Base-by-base conservation (phyloP, 2,329 filamentous ascomycete species). In the Hirsutella minnesotensis region DNA sequence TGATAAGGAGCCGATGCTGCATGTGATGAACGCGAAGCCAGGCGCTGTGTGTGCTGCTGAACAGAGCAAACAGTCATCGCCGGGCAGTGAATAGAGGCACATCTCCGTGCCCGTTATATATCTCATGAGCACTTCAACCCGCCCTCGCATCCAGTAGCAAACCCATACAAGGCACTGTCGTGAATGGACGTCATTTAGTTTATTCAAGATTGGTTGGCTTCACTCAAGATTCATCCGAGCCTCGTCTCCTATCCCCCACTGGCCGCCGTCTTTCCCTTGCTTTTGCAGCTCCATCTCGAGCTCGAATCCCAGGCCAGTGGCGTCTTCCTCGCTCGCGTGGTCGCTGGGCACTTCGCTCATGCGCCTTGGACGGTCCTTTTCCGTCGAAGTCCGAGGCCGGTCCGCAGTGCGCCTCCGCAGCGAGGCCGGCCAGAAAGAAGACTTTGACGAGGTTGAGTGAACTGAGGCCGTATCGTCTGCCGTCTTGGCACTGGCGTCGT, bases 161-260 rank as follows among this genome's bases (percentile, higher is more conserved):
- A n/a, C n/a, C n/a, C n/a, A n/a, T n/a, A n/a, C n/a, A n/a, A n/a
- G n/a, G n/a, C n/a, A n/a, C n/a, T n/a, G n/a, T n/a, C n/a, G n/a
- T n/a, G n/a, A n/a, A n/a, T n/a, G n/a, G 12, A 12, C 24, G 12
- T 27, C 24, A 27, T 27, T 27, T 27, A 7, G 24, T 7, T 16
- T 21, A 35, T 35, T 35, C 33, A 35, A 35, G 12, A 9, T 35
- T 1, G 15, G 10, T 31, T 3, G 30, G 29, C 39, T 15, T 53
- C 59, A 90, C 60, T 90, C 86, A 51, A 94, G 65, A 27, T 79
- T 83, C 83, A 94, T 92, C 54, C 82, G 73, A 20, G 83, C 79
- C 56, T 94, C 87, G 57, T 95, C 88, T 1, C 85, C 84, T 40
- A 94, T 74, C 0, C 86, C 85, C 80, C 87, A 88, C 53, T 77